Base-by-base conservation (phyloP, 495 filamentous ascomycete genomes). In the Aspergillus taichungensis region DNA sequence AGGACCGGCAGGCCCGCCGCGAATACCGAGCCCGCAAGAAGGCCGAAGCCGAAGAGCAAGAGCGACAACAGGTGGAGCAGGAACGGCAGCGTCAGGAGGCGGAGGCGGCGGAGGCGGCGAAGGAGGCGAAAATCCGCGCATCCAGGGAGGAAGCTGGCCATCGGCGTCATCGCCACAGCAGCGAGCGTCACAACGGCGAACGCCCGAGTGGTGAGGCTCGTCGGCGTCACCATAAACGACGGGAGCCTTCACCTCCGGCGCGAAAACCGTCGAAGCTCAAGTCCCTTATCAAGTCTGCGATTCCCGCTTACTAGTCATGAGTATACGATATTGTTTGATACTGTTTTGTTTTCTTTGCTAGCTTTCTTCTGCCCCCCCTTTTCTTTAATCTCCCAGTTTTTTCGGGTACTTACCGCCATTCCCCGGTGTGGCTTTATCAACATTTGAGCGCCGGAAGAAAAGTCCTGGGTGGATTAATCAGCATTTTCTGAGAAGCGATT, bases 211-310 rank as follows among this genome's bases (percentile, higher is more conserved):
- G 53, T n/a, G 60, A 65, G 30, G 37, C 30, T 35, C 61, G 51
- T 37, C 57, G 55, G 40, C 61, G 53, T 50, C 57, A 55, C 50
- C 63, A 57, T 43, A 61, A 60, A 8, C 50, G 55, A 40, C 63
- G 57, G 6, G 66, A 68, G 27, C 54, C 59, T 13, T 64, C 63
- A 10, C 64, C 66, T 0, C 57, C 56, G 7, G 54, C 49, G 37
- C 45, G 45, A 29, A 54, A 56, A 31, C 49, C 55, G 31, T 64
- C 67, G n/a, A 65, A 55, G 38, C 44, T 72, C 37, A 71, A 66
- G 54, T 50, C 54, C 11, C 24, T 72, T 34, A 51, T 68, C 49
- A 64, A 63, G 42, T 55, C 59, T 1, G 56, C 60, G 6, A 61
- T 69, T 56, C 46, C 60, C 52, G 64, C 59, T 30, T 51, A 66